Evolutionary conservation across 129 eudicot genomes (phyloP).

Genomic region (Daucus carota): DH1_v3.0 NC_030384.2:35533001-35533500

Average conservation of each 20-base stretch:
- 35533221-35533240: constrained; percentile 74
- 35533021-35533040: too few relatives aligned
- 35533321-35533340: background rate
- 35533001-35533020: too few relatives aligned
- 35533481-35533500: too few relatives aligned
- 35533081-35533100: constrained; percentile 72
- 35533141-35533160: constrained; percentile 58
- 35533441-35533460: too few relatives aligned
- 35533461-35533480: too few relatives aligned
- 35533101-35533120: constrained; percentile 49
- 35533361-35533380: background rate
- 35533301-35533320: background rate
- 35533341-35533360: background rate
- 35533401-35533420: background rate
- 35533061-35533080: too few relatives aligned
- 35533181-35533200: constrained; percentile 71
- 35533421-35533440: background rate
- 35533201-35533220: constrained; percentile 70
- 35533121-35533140: constrained; percentile 80
- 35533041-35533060: too few relatives aligned
- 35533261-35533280: constrained; percentile 69
- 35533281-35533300: constrained; percentile 7
- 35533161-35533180: constrained; percentile 54
- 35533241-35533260: constrained; percentile 80
- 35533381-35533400: background rate